Evolutionary conservation across 306 rosid genomes (phyloP), one percentile per base, ranked within the genome.

Genomic region (Lathyrus tuberosus): DNA sequence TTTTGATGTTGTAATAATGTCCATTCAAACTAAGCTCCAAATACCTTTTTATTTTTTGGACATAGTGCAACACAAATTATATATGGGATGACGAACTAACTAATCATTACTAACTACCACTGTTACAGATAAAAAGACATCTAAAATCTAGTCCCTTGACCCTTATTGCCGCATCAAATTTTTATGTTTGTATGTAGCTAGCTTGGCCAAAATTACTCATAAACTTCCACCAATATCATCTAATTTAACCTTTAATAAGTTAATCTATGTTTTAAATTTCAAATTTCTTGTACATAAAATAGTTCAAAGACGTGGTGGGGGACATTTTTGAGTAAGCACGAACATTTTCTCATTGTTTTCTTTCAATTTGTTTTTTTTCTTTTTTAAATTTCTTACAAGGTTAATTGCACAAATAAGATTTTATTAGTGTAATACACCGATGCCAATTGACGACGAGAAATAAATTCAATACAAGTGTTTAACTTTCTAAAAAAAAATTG

Each of bases 151-250:
- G 65, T 42, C 44, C 38, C 73, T 69, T 75, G 66, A 80, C 84
- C 76, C 62, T n/a, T 65, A 37, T 46, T 48, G 72, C 20, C 15
- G 18, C 52, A 75, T 17, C 84, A 76, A 71, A 78, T 60, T 76
- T 65, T 74, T 74, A 28, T 78, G 86, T 65, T 82, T 78, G 80
- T 74, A 70, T 69, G 56, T 66, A 61, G 64, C 72, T 80, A 80
- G 70, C 59, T 65, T 57, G 66, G 80, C 58, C 54, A 3, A 62
- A 52, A 44, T 68, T 74, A 61, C 17, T 56, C 80, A 47, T 30
- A 75, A 75, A 15, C 66, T 56, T 75, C 81, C 81, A 61, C 59
- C 59, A 81, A 76, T 54, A 80, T 76, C 28, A 20, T 30, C 20
- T 76, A 58, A 22, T 58, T 67, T 59, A 65, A 48, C 75, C 51